Conservation (phyloP, 192 early-diverging fungal species). For the Backusella tarrabulga region DNA sequence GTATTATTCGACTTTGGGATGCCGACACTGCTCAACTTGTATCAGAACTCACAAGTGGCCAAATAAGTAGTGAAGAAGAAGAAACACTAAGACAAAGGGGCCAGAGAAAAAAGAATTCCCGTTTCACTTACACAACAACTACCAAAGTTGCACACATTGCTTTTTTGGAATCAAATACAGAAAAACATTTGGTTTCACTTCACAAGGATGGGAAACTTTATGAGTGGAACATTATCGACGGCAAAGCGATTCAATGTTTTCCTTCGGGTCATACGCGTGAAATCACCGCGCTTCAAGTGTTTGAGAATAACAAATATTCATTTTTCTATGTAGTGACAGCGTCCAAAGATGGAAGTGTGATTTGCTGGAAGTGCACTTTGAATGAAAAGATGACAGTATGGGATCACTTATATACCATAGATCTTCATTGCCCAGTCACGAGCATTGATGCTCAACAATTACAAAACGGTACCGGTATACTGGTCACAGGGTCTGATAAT, state of each 20-base stretch:
- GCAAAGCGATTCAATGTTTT: constrained; percentile 26
- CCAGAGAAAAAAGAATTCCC: not conserved
- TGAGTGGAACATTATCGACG: constrained; percentile 31
- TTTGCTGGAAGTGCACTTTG: constrained; percentile 22
- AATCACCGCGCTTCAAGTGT: constrained; percentile 15
- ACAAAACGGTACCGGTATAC: constrained; percentile 20
- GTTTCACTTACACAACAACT: not conserved
- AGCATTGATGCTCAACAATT: constrained; percentile 12
- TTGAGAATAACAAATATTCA: not conserved
- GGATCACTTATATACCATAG: constrained; percentile 23
- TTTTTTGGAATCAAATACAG: constrained; percentile 8
- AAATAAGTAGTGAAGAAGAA: not conserved
- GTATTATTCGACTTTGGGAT: constrained; percentile 28
- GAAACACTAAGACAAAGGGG: not conserved
- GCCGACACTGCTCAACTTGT: constrained; percentile 4
- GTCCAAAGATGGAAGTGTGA: constrained; percentile 29
- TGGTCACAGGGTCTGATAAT: constrained; percentile 27
- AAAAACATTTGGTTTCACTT: constrained; percentile 28
- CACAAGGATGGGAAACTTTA: constrained; percentile 23
- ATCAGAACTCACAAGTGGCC: not conserved
- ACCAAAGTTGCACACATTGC: not conserved
- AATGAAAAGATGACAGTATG: constrained; percentile 9
- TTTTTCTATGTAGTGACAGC: constrained; percentile 23
- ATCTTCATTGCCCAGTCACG: constrained; percentile 19
- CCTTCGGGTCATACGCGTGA: constrained; percentile 14